Conservation (phyloP, 345 rosid genomes). For the Eucalyptus viminalis region DNA sequence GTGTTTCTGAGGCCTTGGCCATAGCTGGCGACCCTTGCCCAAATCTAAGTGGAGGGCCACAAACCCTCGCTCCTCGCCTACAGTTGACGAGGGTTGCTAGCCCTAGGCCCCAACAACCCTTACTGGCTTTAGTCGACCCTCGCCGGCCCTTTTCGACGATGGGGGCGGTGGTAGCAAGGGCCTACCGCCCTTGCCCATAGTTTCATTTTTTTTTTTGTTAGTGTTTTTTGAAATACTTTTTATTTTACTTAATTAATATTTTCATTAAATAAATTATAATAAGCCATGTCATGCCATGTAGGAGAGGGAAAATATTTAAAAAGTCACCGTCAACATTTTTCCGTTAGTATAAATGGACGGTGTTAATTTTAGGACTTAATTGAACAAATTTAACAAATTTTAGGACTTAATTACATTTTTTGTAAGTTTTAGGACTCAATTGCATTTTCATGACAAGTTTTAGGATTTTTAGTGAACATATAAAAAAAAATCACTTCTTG, state of each 20-base stretch:
- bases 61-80: accelerated
- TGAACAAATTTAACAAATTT: accelerated
- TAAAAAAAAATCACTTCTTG: not conserved
- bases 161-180: accelerated
- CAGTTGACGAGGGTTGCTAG: accelerated
- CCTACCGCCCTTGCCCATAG: accelerated
- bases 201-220: too few species aligned
- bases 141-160: accelerated
- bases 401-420: accelerated
- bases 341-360: accelerated
- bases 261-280: too few species aligned
- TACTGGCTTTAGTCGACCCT: accelerated
- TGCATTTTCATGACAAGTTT: accelerated
- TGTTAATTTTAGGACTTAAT: too few species aligned
- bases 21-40: accelerated
- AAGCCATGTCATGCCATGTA: too few species aligned
- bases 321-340: accelerated
- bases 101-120: too few species aligned
- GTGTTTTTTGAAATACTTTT: too few species aligned
- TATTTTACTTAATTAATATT: too few species aligned
- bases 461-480: accelerated
- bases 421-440: accelerated
- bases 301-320: too few species aligned
- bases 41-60: accelerated
- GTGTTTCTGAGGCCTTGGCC: accelerated